phyloP scores from a whole-genome alignment of 257 asterid species.

The Solanum medicagineum region DNA sequence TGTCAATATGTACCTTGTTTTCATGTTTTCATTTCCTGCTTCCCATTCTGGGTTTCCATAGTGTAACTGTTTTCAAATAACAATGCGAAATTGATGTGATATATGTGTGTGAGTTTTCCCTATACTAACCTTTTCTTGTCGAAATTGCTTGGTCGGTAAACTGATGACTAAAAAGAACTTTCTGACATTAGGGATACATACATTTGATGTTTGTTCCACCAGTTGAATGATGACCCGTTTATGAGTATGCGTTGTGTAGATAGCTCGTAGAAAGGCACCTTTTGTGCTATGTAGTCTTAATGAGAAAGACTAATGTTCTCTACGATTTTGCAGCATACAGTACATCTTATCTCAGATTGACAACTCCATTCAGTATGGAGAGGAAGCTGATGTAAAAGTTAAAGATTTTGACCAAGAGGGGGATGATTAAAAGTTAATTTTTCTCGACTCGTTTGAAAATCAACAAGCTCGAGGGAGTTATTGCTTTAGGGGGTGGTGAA shows the following conservation, averaged over 20 bases:
- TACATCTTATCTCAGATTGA: slow-evolving; percentile 81
- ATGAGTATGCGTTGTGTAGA: not conserved
- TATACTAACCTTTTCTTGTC: not conserved
- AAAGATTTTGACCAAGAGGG: slow-evolving; percentile 64
- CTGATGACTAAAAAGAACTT: not conserved
- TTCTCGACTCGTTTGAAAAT: not conserved
- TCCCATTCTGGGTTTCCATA: not conserved
- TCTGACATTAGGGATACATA: not conserved
- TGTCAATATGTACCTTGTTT: not conserved
- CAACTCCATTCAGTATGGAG: slow-evolving; percentile 73
- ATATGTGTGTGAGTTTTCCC: not conserved
- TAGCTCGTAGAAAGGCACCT: not conserved
- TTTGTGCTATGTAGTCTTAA: not conserved
- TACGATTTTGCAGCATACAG: slow-evolving; percentile 42
- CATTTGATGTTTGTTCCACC: not conserved
- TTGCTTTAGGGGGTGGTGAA: not conserved
- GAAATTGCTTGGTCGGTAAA: not conserved
- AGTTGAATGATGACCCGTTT: not conserved
- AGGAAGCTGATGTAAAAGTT: slow-evolving; percentile 86
- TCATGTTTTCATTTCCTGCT: not conserved
- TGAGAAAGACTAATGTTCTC: not conserved
- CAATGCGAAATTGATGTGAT: not conserved
- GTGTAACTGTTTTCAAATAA: not conserved
- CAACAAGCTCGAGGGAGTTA: not conserved
- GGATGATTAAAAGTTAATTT: slow-evolving; percentile 18